These are phyloP conservation scores for Daldinia sp. DNA, from an alignment of 2,329 filamentous ascomycete species.

Conservation along the genomic window DNA sequence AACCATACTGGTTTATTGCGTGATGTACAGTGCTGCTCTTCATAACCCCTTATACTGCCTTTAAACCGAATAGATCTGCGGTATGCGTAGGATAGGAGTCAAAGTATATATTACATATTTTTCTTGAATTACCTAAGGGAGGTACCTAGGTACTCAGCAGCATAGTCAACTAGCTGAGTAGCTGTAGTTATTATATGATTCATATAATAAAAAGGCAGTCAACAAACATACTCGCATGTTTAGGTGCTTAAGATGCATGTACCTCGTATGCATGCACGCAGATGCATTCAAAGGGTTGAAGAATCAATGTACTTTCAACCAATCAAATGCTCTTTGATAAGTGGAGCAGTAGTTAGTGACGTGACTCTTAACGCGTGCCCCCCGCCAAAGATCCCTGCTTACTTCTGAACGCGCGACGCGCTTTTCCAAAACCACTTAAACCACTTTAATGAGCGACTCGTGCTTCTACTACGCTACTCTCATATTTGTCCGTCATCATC, in stretches of 20 bases:
- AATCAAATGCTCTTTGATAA: conserved; percentile 21
- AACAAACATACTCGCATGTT: too few species aligned
- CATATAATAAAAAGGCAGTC: too few species aligned
- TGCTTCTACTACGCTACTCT: conserved; percentile 3
- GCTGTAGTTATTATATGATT: too few species aligned
- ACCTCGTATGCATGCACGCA: neutral
- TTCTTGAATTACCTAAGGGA: too few species aligned
- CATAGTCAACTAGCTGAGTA: too few species aligned
- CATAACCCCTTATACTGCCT: neutral
- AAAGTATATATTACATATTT: too few species aligned
- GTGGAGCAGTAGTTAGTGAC: conserved; percentile 20
- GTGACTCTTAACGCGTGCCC: conserved; percentile 38
- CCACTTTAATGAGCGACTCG: conserved; percentile 38
- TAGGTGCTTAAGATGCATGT: too few species aligned
- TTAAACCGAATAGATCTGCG: neutral
- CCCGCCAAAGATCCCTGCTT: conserved; percentile 38
- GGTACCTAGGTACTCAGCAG: too few species aligned
- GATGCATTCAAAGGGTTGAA: neutral
- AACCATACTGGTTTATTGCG: neutral
- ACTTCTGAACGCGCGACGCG: conserved; percentile 45
- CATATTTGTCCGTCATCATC: conserved; percentile 7
- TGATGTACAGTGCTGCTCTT: neutral
- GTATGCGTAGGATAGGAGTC: neutral
- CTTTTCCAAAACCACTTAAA: conserved; percentile 35
- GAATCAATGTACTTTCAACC: neutral